Base-by-base conservation (phyloP, 1,284 basidiomycete species). In the Ustilago trichophora region DNA sequence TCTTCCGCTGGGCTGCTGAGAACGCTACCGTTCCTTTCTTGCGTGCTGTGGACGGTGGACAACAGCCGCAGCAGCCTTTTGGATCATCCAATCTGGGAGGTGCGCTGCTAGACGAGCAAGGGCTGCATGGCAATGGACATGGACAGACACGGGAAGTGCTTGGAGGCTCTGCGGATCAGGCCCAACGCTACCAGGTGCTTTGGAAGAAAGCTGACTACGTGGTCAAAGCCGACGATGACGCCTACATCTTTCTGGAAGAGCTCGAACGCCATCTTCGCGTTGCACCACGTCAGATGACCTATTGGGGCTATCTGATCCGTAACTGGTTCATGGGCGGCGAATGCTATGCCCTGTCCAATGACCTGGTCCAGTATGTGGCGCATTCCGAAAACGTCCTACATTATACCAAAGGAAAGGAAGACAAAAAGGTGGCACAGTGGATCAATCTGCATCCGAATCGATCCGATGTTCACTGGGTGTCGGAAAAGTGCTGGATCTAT, bases 321-420 rank as follows among this genome's bases (percentile, higher is more conserved):
- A 91, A 94, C 77, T 85, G 85, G 51, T 98, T 98, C 83, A 98
- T 98, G 94, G 95, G 88, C 4, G 95, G 95, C 19, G 94, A 98
- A 82, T 83, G 93, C 58, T 98, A 98, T 82, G 93, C 89, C 9
- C 84, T 98, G 24, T 94, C 91, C 46, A 91, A 89, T 85, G 90
- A 90, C 79, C 85, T 98, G 50, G 92, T 93, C n/a, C 85, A 90
- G 62, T 98, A 91, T 88, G 85, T 93, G 12, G 88, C 92, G 21
- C 87, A 86, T 29, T 90, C 92, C 53, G 85, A 88, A 8, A 83
- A 84, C 8, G 86, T 95, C 15, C 87, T 88, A 67, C 83, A 85
- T 18, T 83, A 91, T 78, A 88, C 87, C 13, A 86, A 85, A 46
- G 95, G 96, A 15, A 91, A 92, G 7, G 95, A 98, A 84, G 95